Base-by-base conservation (phyloP, 1,139 yeast species). In the Diutina rugosa region DNA sequence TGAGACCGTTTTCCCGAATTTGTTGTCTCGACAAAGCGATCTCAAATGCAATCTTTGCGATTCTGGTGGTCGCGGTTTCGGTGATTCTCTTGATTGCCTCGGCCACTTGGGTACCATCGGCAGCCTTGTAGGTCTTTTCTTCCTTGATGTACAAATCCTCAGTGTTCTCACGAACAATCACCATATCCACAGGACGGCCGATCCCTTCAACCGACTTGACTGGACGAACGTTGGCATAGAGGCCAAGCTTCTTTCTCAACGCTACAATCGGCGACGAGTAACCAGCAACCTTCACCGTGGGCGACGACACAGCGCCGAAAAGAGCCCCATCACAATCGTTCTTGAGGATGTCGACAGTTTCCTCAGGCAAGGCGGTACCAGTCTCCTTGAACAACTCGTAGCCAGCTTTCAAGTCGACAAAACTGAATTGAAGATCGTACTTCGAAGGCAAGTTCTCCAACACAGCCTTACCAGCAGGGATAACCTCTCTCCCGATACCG, bases 191-290 rank as follows among this genome's bases (percentile, higher is more conserved):
- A 47, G 95, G 93, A 74, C 91, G 84, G 58, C 84, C 84, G 57
- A 82, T 79, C 56, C 93, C 93, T 56, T 80, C 85, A 49, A 91
- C 97, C 54, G 95, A 86, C 75, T 91, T 91, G 62, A 93, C 98
- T 6, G 99, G 99, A 72, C 99, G 87, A 56, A 93, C 97, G 65
- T 93, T 93, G 67, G 99, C 99, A 69, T 88, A 93, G 58, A 93
- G 79, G 8, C 97, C 97, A 74, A 93, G 69, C 72, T 87, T 89
- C 81, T 91, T 93, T 76, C 99, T 86, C 69, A 93, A 80, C 16
- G 98, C 99, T 56, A 93, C 99, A 71, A 93, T 93, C 63, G 99
- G 99, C 41, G 98, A 91, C 28, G 97, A 90, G 75, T 93, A 93
- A 56, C 99, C 99, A 57, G 81, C 95, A 56, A 93, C 98, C 75